A percentile compares a stretch with the other conserved stretches of the same genome.
Conservation (phyloP, 1,139 yeast genomes). For the Saccharomyces hybrid region DNA sequence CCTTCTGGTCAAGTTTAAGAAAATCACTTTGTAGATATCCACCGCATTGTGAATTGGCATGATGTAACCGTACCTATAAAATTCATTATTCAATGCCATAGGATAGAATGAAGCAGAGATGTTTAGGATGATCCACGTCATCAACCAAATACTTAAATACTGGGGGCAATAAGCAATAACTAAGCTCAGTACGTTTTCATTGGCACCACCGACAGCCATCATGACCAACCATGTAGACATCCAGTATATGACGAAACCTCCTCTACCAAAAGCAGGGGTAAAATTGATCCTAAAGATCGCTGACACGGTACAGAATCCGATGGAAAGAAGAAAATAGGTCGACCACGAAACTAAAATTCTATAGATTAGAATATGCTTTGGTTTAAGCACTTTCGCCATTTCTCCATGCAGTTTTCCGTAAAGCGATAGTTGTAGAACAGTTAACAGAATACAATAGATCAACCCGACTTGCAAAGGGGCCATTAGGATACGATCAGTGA, state of each 20-base stretch:
- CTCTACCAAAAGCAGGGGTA: conserved; percentile 45
- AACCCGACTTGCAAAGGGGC: conserved; percentile 73
- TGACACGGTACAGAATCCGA: conserved; percentile 52
- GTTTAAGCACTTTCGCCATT: conserved; percentile 40
- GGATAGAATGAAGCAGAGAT: conserved; percentile 58
- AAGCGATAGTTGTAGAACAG: conserved; percentile 54
- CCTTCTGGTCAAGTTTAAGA: conserved; percentile 50
- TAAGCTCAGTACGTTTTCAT: conserved; percentile 49
- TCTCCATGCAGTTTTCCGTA: conserved; percentile 47
- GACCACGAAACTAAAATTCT: conserved; percentile 42
- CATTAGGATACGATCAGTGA: conserved; percentile 41
- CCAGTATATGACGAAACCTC: conserved; percentile 64
- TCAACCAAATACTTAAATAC: conserved; percentile 54
- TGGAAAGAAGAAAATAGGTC: conserved; percentile 45
- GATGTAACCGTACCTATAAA: conserved; percentile 58
- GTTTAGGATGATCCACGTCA: conserved; percentile 49
- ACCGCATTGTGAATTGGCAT: conserved; percentile 57
- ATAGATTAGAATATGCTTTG: conserved; percentile 42
- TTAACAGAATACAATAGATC: conserved; percentile 63
- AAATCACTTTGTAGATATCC: conserved; percentile 48
- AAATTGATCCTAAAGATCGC: conserved; percentile 53
- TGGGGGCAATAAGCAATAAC: conserved; percentile 42
- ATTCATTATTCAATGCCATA: conserved; percentile 43
- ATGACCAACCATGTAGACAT: conserved; percentile 50
- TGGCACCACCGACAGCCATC: conserved; percentile 57